Evolutionary conservation across 2,329 filamentous ascomycete species (phyloP).

Genomic region (Shiraia sp.): DNA sequence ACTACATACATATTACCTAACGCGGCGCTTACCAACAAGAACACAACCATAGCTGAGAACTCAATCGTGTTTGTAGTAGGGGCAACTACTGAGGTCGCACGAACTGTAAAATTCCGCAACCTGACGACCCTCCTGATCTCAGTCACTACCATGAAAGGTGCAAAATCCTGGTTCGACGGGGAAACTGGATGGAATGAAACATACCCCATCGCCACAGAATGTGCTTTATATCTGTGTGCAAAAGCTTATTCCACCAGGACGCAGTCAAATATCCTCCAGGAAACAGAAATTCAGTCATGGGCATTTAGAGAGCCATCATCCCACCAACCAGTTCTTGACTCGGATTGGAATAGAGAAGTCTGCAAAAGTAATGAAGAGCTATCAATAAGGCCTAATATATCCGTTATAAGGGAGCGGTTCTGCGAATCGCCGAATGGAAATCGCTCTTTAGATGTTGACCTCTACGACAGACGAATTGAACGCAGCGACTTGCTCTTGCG

Average conservation of each 20-base stretch:
- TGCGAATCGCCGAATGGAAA: too few relatives aligned
- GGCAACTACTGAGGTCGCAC: too few relatives aligned
- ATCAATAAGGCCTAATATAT: too few relatives aligned
- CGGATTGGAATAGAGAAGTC: neutral
- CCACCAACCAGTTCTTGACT: neutral
- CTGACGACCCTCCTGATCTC: constrained; percentile 2
- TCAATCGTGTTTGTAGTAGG: too few relatives aligned
- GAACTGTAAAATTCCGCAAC: constrained; percentile 4
- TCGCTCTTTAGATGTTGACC: too few relatives aligned
- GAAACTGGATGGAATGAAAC: constrained; percentile 5
- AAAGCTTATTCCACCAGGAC: constrained; percentile 10
- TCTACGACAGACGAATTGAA: constrained; percentile 1
- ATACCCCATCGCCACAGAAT: constrained; percentile 10
- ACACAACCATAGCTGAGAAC: too few relatives aligned
- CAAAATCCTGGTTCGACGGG: constrained; percentile 4
- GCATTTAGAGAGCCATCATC: constrained; percentile 6
- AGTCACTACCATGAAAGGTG: constrained; percentile 3
- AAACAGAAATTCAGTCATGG: constrained; percentile 4
- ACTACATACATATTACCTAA: too few relatives aligned
- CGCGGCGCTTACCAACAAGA: too few relatives aligned
- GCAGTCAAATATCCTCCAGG: constrained; percentile 1
- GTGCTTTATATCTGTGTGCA: constrained; percentile 13
- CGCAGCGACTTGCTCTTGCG: constrained; percentile 1
- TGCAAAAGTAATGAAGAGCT: neutral
- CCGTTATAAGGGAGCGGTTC: too few relatives aligned